phyloP scores from a whole-genome alignment of 257 asterid genomes.

The Fraxinus anomala region DNA sequence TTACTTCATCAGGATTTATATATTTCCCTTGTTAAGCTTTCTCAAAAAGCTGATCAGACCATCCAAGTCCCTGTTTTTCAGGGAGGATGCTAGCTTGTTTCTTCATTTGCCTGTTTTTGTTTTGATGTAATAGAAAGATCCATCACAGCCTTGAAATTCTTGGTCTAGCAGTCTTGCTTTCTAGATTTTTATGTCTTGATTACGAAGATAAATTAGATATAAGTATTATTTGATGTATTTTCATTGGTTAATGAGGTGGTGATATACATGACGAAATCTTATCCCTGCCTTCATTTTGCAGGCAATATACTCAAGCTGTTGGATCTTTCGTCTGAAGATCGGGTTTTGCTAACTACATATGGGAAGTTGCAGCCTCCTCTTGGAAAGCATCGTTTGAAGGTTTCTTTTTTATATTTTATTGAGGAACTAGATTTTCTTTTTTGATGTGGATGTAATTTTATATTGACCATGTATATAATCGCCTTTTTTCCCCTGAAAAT shows the following conservation, averaged over 20 bases:
- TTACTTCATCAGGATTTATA: neutral
- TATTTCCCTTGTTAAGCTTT: neutral
- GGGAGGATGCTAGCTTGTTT: neutral
- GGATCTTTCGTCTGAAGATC: slow-evolving; percentile 65
- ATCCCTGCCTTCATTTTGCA: slow-evolving; percentile 30
- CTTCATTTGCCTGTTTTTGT: neutral
- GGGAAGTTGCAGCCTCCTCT: slow-evolving; percentile 79
- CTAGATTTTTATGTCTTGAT: slow-evolving; percentile 1
- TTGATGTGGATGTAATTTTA: neutral
- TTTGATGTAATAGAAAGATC: neutral
- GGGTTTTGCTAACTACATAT: slow-evolving; percentile 45
- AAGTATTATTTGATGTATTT: neutral
- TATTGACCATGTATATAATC: slow-evolving; percentile 14
- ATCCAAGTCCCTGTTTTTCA: neutral
- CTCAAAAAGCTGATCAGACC: neutral
- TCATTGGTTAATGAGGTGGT: neutral
- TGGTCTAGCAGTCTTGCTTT: slow-evolving; percentile 22
- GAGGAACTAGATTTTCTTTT: neutral
- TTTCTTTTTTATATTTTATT: slow-evolving; percentile 26
- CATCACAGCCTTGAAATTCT: neutral
- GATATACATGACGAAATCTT: neutral
- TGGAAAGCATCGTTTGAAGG: slow-evolving; percentile 92
- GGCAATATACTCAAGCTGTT: slow-evolving; percentile 83
- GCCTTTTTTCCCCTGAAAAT: neutral
- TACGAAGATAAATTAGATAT: slow-evolving; percentile 4